Evolutionary conservation across 1,284 basidiomycete species (phyloP).

Genomic region (Cystobasidium sp.): DNA sequence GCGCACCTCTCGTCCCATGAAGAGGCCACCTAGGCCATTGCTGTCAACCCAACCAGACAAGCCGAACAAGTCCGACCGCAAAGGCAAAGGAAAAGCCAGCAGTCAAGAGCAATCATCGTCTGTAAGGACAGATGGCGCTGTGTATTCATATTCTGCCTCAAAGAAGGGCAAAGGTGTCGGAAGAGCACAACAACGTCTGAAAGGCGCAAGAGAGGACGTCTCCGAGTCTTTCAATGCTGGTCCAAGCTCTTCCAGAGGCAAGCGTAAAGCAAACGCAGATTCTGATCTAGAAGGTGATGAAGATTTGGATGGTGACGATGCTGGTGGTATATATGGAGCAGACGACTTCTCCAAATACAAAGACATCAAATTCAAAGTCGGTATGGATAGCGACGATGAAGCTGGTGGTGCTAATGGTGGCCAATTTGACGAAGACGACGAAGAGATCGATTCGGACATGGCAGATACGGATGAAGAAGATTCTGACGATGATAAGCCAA

Average conservation of each 20-base stretch:
- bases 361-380: slow-evolving; percentile 49
- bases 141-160: slow-evolving; percentile 13
- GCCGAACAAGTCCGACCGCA: slow-evolving; percentile 13
- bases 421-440: slow-evolving; percentile 47
- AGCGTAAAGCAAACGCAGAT: slow-evolving; percentile 34
- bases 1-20: slow-evolving; percentile 40
- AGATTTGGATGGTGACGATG: slow-evolving; percentile 27
- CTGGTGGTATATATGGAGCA: slow-evolving; percentile 35
- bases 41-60: slow-evolving; percentile 9
- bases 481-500: slow-evolving; percentile 36
- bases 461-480: slow-evolving; percentile 48
- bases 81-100: slow-evolving; percentile 32
- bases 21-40: slow-evolving; percentile 31
- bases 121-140: slow-evolving; percentile 3
- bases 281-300: slow-evolving; percentile 36
- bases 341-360: slow-evolving; percentile 47
- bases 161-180: slow-evolving; percentile 27
- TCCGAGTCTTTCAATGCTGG: background rate
- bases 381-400: slow-evolving; percentile 49
- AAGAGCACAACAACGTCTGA: slow-evolving; percentile 16
- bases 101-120: slow-evolving; percentile 1
- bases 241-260: slow-evolving; percentile 37
- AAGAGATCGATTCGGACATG: slow-evolving; percentile 51
- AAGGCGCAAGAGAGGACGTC: slow-evolving; percentile 33
- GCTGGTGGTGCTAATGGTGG: slow-evolving; percentile 39